Base-by-base conservation (phyloP, 805 yeast genomes). In the Ogataea minuta region DNA sequence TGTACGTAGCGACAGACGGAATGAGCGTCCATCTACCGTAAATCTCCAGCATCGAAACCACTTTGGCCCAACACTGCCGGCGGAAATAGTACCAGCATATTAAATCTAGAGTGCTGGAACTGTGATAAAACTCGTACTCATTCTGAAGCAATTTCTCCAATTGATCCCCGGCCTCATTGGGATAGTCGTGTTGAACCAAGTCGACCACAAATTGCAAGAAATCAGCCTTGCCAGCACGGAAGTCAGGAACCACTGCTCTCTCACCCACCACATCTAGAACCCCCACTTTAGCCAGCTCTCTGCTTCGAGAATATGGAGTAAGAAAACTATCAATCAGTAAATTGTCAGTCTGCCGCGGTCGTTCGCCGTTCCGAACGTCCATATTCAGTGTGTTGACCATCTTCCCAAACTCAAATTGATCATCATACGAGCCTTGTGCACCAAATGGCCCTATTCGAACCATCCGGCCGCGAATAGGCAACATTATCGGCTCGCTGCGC, bases 41-140 rank as follows among this genome's bases (percentile, higher is more conserved):
- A 10, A 15, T 8, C 21, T 31, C 33, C 28, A 32, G 19, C 24
- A 38, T 12, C 13, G 19, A 12, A 7, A 31, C 17, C 7, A 38
- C 32, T 4, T 27, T 20, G 7, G 15, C 13, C 28, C 29, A 38
- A n/a, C 12, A 14, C 12, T n/a, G 17, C 3, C 15, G 23, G 7
- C 19, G 15, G 15, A 20, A 26, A 6, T 31, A 23, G 23, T 17
- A 31, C 28, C 32, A 27, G 15, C 41, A 20, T 9, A 38, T 28
- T n/a, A 38, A 14, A 14, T 27, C 28, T 17, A 38, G 28, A 10
- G 33, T 31, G 11, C 21, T 24, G 8, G 31, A 11, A 4, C 23
- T 31, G 24, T 38, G 41, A 26, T n/a, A 9, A n/a, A 31, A 23
- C 28, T 38, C 36, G 23, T 31, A 38, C 26, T 28, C 20, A 19